A percentile compares a stretch with the other conserved stretches of the same genome.
phyloP scores from a whole-genome alignment of 2,329 filamentous ascomycete genomes.

The Chaetomium olivaceum region DNA sequence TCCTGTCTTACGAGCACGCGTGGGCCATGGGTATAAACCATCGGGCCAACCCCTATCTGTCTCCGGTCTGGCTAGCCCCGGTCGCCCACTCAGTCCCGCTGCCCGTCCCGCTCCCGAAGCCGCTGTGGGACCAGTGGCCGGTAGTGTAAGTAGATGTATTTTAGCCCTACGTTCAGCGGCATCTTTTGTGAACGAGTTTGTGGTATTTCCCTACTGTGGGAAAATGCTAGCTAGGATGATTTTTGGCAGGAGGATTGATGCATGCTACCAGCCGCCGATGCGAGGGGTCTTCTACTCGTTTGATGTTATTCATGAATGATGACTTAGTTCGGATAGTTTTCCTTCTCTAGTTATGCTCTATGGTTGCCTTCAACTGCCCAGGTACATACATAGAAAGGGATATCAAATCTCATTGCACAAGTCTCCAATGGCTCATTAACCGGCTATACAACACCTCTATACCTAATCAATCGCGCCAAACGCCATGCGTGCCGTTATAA shows the following conservation, averaged over 20 bases:
- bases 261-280: neutral
- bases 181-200: neutral
- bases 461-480: neutral
- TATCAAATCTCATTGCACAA: neutral
- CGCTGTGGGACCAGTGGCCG: neutral
- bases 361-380: neutral
- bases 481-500: neutral
- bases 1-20: neutral
- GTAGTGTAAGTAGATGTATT: neutral
- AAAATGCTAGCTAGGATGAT: neutral
- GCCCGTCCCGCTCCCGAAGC: neutral
- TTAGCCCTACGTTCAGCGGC: neutral
- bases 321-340: neutral
- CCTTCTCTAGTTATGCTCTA: neutral
- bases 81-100: slow-evolving; percentile 6
- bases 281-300: neutral
- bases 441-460: neutral
- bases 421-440: neutral
- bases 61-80: neutral
- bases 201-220: neutral
- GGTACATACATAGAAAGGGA: neutral
- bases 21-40: neutral
- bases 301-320: neutral
- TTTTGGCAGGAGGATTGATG: neutral
- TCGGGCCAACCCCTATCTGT: neutral